Evolutionary conservation across 2,329 filamentous ascomycete species (phyloP).

Genomic region (Alternaria angustiovoidea): DNA sequence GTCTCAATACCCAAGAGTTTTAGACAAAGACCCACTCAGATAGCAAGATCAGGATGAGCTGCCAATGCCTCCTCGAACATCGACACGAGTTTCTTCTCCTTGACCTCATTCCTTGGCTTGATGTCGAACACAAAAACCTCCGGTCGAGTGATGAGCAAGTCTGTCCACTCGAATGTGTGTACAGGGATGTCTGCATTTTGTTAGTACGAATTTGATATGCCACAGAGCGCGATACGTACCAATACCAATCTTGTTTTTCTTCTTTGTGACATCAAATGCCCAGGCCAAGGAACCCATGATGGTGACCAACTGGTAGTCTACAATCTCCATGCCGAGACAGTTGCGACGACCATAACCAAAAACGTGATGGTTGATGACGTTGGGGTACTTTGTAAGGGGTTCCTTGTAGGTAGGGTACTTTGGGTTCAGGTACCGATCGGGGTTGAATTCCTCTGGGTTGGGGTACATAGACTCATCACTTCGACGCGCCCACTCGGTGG

Average conservation of each 20-base stretch:
- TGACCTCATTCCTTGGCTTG: constrained; percentile 2
- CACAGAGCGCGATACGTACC: neutral
- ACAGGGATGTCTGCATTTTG: neutral
- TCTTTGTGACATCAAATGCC: constrained; percentile 18
- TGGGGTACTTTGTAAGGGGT: constrained; percentile 20
- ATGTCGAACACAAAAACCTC: constrained; percentile 7
- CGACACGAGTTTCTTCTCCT: constrained; percentile 4
- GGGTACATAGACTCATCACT: constrained; percentile 65
- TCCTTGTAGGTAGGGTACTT: constrained; percentile 22
- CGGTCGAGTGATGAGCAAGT: constrained; percentile 7
- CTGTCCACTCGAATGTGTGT: constrained; percentile 4
- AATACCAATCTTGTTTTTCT: constrained; percentile 6
- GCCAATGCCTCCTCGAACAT: constrained; percentile 7
- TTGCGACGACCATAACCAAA: constrained; percentile 25
- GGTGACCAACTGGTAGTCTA: constrained; percentile 20
- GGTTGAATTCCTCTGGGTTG: constrained; percentile 65
- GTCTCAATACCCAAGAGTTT: fast-evolving
- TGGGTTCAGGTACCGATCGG: constrained; percentile 63
- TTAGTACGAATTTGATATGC: neutral
- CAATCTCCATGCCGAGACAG: constrained; percentile 23
- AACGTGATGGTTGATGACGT: constrained; percentile 16
- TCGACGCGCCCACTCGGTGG: constrained; percentile 57
- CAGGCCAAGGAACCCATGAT: constrained; percentile 22
- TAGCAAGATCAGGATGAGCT: constrained; percentile 1
- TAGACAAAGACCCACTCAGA: neutral